phyloP scores from a whole-genome alignment of 1,284 basidiomycete genomes.

The Rhizoctonia solani region DNA sequence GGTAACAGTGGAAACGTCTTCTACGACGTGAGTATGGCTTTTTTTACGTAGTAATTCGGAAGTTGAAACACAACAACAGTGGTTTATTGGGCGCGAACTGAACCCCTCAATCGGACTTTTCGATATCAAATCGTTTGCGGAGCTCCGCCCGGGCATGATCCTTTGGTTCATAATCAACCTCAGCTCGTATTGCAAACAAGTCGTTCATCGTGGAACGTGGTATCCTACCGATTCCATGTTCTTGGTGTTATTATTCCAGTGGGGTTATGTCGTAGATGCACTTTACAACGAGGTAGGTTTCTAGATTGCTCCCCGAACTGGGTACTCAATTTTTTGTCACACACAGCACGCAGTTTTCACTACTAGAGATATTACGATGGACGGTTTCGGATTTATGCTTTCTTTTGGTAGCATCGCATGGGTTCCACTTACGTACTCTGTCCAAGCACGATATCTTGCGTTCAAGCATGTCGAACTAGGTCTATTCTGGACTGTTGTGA shows the following conservation, averaged over 20 bases:
- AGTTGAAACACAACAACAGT: constrained; percentile 54
- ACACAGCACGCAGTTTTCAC: constrained; percentile 75
- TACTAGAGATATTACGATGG: constrained; percentile 98
- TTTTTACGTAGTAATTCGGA: background rate
- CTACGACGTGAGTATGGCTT: constrained; percentile 75
- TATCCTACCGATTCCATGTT: constrained; percentile 75
- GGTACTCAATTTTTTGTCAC: background rate
- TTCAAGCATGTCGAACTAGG: constrained; percentile 85
- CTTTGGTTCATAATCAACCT: constrained; percentile 93
- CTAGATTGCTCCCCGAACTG: constrained; percentile 4
- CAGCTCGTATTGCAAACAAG: constrained; percentile 89
- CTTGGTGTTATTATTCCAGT: constrained; percentile 85
- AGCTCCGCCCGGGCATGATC: constrained; percentile 92
- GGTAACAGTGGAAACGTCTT: constrained; percentile 89
- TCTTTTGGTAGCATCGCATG: constrained; percentile 90
- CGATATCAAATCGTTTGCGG: constrained; percentile 98
- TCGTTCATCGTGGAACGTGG: constrained; percentile 53
- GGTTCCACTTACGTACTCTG: constrained; percentile 93
- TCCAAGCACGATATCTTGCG: constrained; percentile 93
- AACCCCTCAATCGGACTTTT: constrained; percentile 89
- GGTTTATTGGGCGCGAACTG: constrained; percentile 94
- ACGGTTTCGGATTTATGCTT: constrained; percentile 99
- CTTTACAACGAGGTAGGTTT: constrained; percentile 82
- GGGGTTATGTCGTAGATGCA: constrained; percentile 84
- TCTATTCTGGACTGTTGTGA: constrained; percentile 57